These are phyloP conservation scores for Metschnikowia aberdeeniae DNA, from an alignment of 805 yeast genomes.

Conservation along the genomic window DNA sequence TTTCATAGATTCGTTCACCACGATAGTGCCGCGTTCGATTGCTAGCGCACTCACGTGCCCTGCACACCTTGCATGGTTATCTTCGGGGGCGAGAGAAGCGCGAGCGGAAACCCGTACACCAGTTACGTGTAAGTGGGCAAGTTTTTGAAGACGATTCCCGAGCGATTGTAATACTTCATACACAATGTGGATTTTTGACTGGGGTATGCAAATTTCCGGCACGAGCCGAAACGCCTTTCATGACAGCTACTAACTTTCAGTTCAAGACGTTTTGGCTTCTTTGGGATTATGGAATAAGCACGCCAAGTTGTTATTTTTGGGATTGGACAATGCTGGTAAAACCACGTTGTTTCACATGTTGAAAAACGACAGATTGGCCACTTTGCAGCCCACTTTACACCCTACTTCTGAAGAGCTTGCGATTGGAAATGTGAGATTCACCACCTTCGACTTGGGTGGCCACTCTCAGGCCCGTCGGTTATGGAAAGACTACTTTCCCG, in stretches of 20 bases:
- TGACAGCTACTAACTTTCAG: constrained; percentile 23
- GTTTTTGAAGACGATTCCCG: constrained; percentile 6
- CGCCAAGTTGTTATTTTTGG: constrained; percentile 44
- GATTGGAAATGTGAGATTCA: constrained; percentile 92
- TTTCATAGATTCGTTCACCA: not conserved
- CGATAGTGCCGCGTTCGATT: not conserved
- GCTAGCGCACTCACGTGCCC: not conserved
- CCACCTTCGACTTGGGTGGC: constrained; percentile 98
- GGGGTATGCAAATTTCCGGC: constrained; percentile 30
- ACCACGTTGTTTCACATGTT: constrained; percentile 46
- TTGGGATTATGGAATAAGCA: constrained; percentile 49
- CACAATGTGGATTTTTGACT: constrained; percentile 34
- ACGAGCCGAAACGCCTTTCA: not conserved
- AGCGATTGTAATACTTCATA: constrained; percentile 2
- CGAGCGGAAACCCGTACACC: constrained; percentile 8
- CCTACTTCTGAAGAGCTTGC: constrained; percentile 98
- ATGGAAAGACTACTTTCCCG: constrained; percentile 99
- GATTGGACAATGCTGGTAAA: constrained; percentile 47
- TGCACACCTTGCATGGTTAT: not conserved
- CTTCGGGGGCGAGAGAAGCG: not conserved
- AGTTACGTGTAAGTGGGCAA: constrained; percentile 5
- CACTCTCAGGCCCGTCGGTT: constrained; percentile 98
- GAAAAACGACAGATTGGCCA: constrained; percentile 93
- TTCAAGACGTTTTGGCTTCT: constrained; percentile 44
- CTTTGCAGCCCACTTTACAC: constrained; percentile 95